Conservation (phyloP, 2,329 filamentous ascomycete species). For the Beauveria scarabaeidicola region DNA sequence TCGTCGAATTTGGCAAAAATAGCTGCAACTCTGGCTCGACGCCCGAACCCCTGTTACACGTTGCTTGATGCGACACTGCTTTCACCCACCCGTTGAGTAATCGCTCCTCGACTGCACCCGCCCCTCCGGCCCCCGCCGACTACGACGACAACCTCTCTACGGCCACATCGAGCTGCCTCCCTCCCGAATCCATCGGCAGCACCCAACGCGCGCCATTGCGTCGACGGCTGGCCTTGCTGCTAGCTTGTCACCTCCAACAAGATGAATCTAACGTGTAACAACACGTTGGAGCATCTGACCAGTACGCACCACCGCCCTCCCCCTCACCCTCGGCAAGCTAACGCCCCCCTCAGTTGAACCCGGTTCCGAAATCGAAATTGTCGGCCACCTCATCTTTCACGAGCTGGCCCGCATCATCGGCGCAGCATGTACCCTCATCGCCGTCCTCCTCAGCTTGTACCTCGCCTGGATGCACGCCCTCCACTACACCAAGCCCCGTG, state of each 20-base stretch:
- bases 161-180: too few relatives aligned
- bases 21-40: too few relatives aligned
- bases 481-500: conserved; percentile 51
- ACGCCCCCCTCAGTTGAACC: conserved; percentile 26
- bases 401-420: conserved; percentile 44
- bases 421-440: conserved; percentile 39
- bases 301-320: conserved; percentile 22
- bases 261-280: conserved; percentile 34
- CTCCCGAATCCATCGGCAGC: too few relatives aligned
- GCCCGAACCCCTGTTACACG: too few relatives aligned
- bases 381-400: conserved; percentile 45
- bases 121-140: too few relatives aligned
- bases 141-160: too few relatives aligned
- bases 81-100: too few relatives aligned
- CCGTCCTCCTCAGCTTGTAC: conserved; percentile 45
- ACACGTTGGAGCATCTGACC: conserved; percentile 34
- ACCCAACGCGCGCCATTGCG: neutral
- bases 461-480: conserved; percentile 50
- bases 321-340: neutral
- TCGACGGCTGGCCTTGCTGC: neutral
- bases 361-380: conserved; percentile 38
- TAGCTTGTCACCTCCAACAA: neutral
- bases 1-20: too few relatives aligned
- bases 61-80: too few relatives aligned
- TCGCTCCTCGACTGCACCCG: too few relatives aligned